These are phyloP conservation scores for Phlyctochytrium arcticum DNA, from an alignment of 192 early-diverging fungal species.

Conservation along the genomic window DNA sequence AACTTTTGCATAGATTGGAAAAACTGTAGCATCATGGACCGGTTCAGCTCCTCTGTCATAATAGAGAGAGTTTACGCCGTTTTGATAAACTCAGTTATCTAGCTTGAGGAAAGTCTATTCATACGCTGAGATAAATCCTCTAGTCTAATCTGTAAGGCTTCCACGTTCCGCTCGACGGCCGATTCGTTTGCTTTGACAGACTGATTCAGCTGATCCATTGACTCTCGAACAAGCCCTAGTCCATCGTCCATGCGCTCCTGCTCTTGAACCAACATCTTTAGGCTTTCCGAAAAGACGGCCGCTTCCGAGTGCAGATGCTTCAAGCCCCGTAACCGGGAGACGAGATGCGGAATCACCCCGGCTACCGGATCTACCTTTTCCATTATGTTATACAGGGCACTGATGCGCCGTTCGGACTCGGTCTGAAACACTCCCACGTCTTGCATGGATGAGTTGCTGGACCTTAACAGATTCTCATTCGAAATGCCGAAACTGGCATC, in stretches of 20 bases:
- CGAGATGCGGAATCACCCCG: constrained; percentile 71
- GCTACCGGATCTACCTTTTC: constrained; percentile 76
- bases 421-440: constrained; percentile 29
- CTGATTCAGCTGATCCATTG: constrained; percentile 19
- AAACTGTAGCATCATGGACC: too few relatives aligned
- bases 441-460: background rate
- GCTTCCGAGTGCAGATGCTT: constrained; percentile 79
- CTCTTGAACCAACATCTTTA: constrained; percentile 67
- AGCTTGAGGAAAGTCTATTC: constrained; percentile 18
- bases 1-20: too few relatives aligned
- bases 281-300: constrained; percentile 66
- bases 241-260: constrained; percentile 67
- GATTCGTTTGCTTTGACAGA: constrained; percentile 30
- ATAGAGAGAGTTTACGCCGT: too few relatives aligned
- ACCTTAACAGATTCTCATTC: background rate
- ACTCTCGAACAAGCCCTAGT: constrained; percentile 54
- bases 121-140: constrained; percentile 17
- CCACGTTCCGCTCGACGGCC: constrained; percentile 32
- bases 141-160: constrained; percentile 25
- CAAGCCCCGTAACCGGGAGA: constrained; percentile 73
- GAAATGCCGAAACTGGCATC: constrained; percentile 13
- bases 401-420: constrained; percentile 48
- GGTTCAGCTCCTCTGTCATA: too few relatives aligned
- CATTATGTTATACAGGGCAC: constrained; percentile 64
- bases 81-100: too few relatives aligned